Evolutionary conservation across 148 eudicot genomes (phyloP).

Genomic region (Vaccinium darrowii): DNA sequence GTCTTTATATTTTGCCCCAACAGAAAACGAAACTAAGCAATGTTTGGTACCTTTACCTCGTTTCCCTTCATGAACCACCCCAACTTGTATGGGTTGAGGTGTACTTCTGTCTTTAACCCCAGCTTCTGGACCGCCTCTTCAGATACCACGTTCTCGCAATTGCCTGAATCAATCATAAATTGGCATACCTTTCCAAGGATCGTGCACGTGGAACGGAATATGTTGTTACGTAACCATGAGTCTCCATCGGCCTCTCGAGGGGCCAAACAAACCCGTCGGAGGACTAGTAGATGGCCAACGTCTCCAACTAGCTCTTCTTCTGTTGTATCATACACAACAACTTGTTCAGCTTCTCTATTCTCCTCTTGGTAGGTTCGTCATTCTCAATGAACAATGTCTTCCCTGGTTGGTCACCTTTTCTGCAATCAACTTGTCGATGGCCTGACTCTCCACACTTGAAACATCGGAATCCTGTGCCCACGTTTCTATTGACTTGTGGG

Average conservation of each 20-base stretch:
- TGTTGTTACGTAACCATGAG: not conserved
- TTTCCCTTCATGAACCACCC: not conserved
- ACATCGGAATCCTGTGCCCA: not conserved
- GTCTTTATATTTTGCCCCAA: not conserved
- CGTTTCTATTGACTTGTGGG: not conserved
- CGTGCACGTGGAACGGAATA: not conserved
- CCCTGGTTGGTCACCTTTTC: not conserved
- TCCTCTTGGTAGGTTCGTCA: not conserved
- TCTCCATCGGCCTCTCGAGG: not conserved
- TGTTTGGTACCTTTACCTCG: not conserved
- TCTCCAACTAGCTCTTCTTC: not conserved
- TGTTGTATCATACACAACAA: not conserved
- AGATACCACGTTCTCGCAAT: not conserved
- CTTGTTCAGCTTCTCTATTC: not conserved
- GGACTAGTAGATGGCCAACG: not conserved
- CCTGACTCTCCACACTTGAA: not conserved
- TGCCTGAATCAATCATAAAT: not conserved
- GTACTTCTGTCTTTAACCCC: not conserved
- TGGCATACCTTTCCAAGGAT: not conserved
- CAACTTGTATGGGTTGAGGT: not conserved
- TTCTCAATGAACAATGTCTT: not conserved
- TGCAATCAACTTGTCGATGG: not conserved
- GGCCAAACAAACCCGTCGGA: not conserved
- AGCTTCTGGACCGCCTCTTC: not conserved
- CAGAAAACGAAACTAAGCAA: not conserved